A percentile compares a stretch with the other conserved stretches of the same genome.
Conservation (phyloP, 2,329 filamentous ascomycete genomes). For the Dothistroma septosporum region DNA sequence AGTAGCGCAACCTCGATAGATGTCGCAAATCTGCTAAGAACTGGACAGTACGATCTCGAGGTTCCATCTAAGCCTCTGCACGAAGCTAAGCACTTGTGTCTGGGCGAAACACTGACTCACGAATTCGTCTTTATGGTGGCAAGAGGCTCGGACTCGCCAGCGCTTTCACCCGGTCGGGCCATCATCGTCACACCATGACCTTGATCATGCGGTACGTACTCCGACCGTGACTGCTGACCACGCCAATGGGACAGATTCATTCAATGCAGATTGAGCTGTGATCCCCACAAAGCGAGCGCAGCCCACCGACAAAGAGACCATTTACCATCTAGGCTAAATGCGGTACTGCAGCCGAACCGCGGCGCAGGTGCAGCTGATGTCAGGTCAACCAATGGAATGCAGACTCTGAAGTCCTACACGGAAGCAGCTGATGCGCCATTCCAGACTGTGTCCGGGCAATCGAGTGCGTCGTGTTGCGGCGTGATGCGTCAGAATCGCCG, state of each 20-base stretch:
- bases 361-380: constrained; percentile 3
- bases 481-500: neutral
- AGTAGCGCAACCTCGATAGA: neutral
- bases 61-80: neutral
- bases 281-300: constrained; percentile 6
- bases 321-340: constrained; percentile 1
- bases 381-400: constrained; percentile 1
- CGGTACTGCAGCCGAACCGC: constrained; percentile 6
- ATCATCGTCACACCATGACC: neutral
- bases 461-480: neutral
- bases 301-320: constrained; percentile 14
- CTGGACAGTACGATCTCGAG: neutral
- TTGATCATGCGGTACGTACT: constrained; percentile 2
- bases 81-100: neutral
- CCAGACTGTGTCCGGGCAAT: neutral
- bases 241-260: neutral
- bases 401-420: neutral
- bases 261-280: neutral
- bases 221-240: neutral
- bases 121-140: neutral
- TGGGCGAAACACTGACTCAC: neutral
- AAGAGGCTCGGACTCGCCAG: neutral
- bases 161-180: neutral
- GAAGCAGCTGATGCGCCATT: constrained; percentile 2
- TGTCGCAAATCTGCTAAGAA: neutral